These are phyloP conservation scores for Aspergillus quadrilineatus DNA, from an alignment of 2,329 filamentous ascomycete genomes.

Conservation along the genomic window DNA sequence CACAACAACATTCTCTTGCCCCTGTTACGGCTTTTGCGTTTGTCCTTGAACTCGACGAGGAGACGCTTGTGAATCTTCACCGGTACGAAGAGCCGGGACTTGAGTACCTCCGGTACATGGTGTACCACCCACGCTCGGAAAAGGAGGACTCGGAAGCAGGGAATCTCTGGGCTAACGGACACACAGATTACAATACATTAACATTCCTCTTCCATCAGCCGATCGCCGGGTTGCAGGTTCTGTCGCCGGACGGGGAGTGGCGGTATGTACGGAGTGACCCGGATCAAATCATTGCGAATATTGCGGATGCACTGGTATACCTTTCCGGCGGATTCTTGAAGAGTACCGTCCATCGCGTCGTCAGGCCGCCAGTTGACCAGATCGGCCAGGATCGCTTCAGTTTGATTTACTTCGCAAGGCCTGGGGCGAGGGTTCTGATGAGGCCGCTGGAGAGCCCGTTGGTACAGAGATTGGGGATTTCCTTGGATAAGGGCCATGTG, in stretches of 20 bases:
- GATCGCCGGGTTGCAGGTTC: conserved; percentile 57
- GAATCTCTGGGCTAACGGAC: neutral
- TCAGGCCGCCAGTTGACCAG: conserved; percentile 48
- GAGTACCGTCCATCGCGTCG: conserved; percentile 48
- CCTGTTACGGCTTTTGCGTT: neutral
- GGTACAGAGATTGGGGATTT: neutral
- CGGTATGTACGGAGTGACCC: conserved; percentile 50
- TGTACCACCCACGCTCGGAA: neutral
- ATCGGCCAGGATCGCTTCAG: conserved; percentile 38
- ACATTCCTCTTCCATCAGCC: conserved; percentile 60
- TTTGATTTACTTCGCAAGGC: conserved; percentile 48
- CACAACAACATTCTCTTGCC: neutral
- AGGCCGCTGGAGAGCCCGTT: neutral
- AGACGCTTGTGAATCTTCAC: neutral
- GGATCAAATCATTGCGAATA: conserved; percentile 52
- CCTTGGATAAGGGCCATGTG: neutral
- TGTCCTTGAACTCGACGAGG: neutral
- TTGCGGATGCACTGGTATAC: conserved; percentile 50
- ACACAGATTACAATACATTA: conserved; percentile 52
- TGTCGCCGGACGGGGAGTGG: conserved; percentile 46
- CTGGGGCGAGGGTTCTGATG: conserved; percentile 1
- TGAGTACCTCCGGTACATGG: conserved; percentile 4
- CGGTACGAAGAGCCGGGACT: neutral
- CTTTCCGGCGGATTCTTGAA: conserved; percentile 52
- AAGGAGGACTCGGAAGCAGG: neutral